phyloP scores from a whole-genome alignment of 192 early-diverging fungal species.

The Podila horticola region DNA sequence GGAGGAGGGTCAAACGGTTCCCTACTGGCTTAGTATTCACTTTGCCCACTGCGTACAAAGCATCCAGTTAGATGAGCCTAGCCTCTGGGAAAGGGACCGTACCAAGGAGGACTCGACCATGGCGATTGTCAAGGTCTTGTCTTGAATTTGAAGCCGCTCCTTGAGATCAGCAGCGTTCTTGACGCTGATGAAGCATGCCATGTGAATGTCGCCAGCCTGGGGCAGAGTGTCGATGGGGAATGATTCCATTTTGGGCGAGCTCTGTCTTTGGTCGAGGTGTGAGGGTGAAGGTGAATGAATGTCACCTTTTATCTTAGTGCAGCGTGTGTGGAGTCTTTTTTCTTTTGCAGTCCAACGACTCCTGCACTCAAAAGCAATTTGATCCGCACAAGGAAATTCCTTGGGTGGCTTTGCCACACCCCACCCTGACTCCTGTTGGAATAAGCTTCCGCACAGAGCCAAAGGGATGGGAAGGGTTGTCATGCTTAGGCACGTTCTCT shows the following conservation, averaged over 20 bases:
- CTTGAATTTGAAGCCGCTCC: slow-evolving; percentile 35
- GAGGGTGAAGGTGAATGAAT: background rate
- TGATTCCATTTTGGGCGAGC: slow-evolving; percentile 25
- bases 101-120: slow-evolving; percentile 42
- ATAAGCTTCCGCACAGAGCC: background rate
- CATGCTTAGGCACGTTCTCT: slow-evolving; percentile 22
- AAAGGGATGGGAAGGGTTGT: background rate
- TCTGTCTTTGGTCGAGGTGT: background rate
- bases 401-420: slow-evolving; percentile 2
- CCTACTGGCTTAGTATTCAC: too few species aligned
- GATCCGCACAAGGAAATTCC: too few species aligned
- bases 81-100: background rate
- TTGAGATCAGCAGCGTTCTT: slow-evolving; percentile 47
- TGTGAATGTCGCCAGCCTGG: slow-evolving; percentile 28
- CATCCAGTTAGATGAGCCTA: too few species aligned
- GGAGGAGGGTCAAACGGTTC: background rate
- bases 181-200: slow-evolving; percentile 43
- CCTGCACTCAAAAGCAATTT: too few species aligned
- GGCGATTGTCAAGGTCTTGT: slow-evolving; percentile 39
- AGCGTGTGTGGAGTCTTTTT: background rate
- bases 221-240: slow-evolving; percentile 36
- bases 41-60: too few species aligned
- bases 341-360: too few species aligned
- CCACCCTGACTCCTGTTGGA: too few species aligned
- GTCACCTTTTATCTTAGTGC: background rate